Conservation (phyloP, 495 filamentous ascomycete genomes). For the Podospora pseudopauciseta region DNA sequence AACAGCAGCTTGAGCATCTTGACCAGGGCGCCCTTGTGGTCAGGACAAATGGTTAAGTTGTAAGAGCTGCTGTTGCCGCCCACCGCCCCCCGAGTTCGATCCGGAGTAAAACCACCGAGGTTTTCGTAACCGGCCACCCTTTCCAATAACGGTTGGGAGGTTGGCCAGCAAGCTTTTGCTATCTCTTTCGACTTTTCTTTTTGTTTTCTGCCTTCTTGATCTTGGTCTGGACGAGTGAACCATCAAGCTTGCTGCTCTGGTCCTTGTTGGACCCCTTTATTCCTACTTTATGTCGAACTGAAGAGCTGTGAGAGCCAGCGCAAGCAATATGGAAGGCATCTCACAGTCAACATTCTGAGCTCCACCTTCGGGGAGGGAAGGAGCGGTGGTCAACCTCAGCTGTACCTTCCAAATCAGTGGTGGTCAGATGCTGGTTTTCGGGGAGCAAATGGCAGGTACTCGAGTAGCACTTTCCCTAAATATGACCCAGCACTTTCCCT, state of each 20-base stretch:
- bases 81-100: not conserved
- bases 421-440: too few relatives aligned
- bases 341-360: too few relatives aligned
- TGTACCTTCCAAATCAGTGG: too few relatives aligned
- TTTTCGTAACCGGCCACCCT: not conserved
- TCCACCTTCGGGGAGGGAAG: too few relatives aligned
- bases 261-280: not conserved
- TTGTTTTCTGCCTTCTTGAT: not conserved
- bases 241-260: not conserved
- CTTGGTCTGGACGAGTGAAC: not conserved
- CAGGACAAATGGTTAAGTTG: not conserved
- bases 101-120: not conserved
- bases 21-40: not conserved
- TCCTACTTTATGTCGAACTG: too few relatives aligned
- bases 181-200: not conserved
- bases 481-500: too few relatives aligned
- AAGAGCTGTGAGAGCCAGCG: too few relatives aligned
- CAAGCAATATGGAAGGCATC: too few relatives aligned
- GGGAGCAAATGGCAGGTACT: too few relatives aligned
- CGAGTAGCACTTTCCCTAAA: too few relatives aligned
- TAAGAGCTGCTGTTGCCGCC: not conserved
- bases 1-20: not conserved
- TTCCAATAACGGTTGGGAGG: not conserved
- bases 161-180: not conserved
- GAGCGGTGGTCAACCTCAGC: too few relatives aligned